phyloP scores from a whole-genome alignment of 2,329 filamentous ascomycete genomes.

The Monosporascus sp. region DNA sequence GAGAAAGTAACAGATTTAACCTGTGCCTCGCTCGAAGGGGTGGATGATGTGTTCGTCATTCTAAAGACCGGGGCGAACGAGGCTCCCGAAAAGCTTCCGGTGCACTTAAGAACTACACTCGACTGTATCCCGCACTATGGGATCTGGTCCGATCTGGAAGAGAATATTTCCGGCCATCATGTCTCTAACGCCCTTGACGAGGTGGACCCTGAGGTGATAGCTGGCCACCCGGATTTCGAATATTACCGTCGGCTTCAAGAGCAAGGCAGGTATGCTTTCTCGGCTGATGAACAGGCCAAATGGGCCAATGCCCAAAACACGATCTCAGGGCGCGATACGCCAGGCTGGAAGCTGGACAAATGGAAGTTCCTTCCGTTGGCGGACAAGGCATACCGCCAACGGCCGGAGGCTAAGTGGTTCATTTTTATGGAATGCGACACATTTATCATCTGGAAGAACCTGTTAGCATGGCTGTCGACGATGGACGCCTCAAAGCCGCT shows the following conservation, averaged over 20 bases:
- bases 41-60: constrained; percentile 49
- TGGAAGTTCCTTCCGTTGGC: constrained; percentile 55
- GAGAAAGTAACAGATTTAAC: too few relatives aligned
- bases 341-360: constrained; percentile 48
- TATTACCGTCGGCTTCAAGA: constrained; percentile 44
- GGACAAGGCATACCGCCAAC: constrained; percentile 36
- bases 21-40: constrained; percentile 23
- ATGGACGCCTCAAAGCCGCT: constrained; percentile 41
- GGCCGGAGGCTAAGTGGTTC: constrained; percentile 49
- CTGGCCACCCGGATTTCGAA: constrained; percentile 40
- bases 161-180: constrained; percentile 43
- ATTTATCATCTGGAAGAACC: constrained; percentile 47
- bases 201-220: constrained; percentile 33
- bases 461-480: constrained; percentile 46
- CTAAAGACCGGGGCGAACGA: constrained; percentile 56
- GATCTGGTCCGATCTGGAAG: constrained; percentile 54
- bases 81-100: constrained; percentile 46
- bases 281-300: constrained; percentile 21
- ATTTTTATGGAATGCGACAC: constrained; percentile 56
- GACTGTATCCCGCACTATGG: constrained; percentile 49
- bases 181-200: constrained; percentile 44
- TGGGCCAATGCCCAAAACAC: constrained; percentile 25
- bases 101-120: constrained; percentile 49
- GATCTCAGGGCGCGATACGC: constrained; percentile 33
- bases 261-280: constrained; percentile 36